phyloP scores from a whole-genome alignment of 495 filamentous ascomycete genomes.

The Acidomyces sp. region DNA sequence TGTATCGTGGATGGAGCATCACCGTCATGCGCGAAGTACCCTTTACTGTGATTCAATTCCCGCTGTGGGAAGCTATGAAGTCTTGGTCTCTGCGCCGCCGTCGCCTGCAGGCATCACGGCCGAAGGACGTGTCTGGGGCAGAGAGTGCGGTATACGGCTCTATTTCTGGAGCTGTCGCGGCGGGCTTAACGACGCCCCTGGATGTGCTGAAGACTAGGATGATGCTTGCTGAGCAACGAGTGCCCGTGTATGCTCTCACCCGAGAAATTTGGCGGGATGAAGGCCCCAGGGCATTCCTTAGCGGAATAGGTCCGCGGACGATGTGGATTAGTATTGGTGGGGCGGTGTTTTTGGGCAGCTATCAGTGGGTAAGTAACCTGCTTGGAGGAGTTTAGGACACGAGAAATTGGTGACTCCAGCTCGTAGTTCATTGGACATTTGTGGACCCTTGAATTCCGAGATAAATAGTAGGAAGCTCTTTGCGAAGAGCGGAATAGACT shows the following conservation, averaged over 20 bases:
- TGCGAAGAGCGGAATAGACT: no score
- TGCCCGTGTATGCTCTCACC: constrained; percentile 46
- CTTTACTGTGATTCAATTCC: constrained; percentile 93
- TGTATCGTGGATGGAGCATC: constrained; percentile 82
- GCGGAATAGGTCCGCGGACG: constrained; percentile 74
- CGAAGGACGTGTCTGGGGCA: constrained; percentile 45
- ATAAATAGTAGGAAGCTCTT: no score
- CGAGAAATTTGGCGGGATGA: constrained; percentile 52
- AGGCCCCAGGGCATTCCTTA: constrained; percentile 69
- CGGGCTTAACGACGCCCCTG: constrained; percentile 79
- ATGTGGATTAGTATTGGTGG: constrained; percentile 92
- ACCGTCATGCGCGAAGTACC: constrained; percentile 94
- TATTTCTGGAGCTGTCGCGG: constrained; percentile 70
- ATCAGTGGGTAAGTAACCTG: constrained; percentile 42
- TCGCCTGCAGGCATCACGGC: constrained; percentile 6
- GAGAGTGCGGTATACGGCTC: constrained; percentile 83
- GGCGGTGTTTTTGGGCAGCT: constrained; percentile 89
- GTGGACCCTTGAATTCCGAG: no score
- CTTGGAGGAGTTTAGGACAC: no score
- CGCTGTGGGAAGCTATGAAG: constrained; percentile 92
- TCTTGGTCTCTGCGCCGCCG: constrained; percentile 4
- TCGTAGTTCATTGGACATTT: no score
- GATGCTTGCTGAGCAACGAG: constrained; percentile 60
- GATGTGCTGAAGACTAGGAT: constrained; percentile 95
- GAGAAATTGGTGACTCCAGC: no score